Percentiles rank a stretch among this genome's conserved stretches.
These are phyloP conservation scores for Acer negundo DNA, from an alignment of 345 rosid species.

Conservation along the genomic window DNA sequence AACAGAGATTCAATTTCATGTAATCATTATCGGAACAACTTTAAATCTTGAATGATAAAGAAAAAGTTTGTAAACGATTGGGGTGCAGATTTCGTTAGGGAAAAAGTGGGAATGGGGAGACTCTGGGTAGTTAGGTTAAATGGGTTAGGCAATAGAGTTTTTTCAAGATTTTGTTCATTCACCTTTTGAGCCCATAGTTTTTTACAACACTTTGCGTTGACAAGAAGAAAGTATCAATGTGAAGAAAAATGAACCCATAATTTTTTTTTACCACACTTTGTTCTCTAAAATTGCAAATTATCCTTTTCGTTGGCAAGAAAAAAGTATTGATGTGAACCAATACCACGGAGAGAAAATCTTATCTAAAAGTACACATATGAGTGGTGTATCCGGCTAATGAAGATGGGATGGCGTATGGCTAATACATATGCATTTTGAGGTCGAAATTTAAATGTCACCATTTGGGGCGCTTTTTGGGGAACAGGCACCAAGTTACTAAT, in stretches of 20 bases:
- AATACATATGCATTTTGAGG: no score
- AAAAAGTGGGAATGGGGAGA: constrained; percentile 5
- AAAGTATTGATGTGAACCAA: not conserved
- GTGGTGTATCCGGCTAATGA: no score
- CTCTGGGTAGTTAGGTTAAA: constrained; percentile 11
- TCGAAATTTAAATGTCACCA: no score
- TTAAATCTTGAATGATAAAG: not conserved
- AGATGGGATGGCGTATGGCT: no score
- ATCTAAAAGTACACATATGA: no score
- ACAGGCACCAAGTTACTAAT: no score
- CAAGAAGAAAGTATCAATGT: constrained; percentile 17
- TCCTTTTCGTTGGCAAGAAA: not conserved
- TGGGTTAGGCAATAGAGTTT: constrained; percentile 24
- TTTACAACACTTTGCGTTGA: not conserved
- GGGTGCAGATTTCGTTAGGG: constrained; percentile 19
- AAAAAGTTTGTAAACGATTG: constrained; percentile 11
- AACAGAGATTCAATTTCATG: not conserved
- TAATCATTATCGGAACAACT: not conserved
- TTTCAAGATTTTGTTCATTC: constrained; percentile 26
- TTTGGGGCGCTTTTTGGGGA: no score
- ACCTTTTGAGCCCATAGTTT: not conserved
- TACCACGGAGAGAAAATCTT: not conserved
- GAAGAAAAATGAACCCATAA: no score
- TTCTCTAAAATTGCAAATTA: no score
- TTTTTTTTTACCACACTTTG: no score